These are phyloP conservation scores for Colletotrichum lentis DNA, from an alignment of 2,329 filamentous ascomycete species.

Conservation along the genomic window DNA sequence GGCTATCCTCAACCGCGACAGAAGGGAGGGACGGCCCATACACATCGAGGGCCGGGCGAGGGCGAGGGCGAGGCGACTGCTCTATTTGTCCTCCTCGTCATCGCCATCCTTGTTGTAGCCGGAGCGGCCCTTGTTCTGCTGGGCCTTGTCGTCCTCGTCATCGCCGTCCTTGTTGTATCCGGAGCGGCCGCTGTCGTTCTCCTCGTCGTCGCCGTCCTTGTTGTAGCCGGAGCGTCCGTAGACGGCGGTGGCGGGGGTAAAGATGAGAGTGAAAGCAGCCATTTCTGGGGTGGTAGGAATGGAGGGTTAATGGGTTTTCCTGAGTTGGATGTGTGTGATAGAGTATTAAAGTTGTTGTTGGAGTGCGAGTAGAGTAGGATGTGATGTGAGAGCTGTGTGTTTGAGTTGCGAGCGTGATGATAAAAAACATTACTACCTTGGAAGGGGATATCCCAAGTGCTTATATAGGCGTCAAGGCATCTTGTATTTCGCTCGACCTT, in stretches of 20 bases:
- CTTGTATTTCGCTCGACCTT: background rate
- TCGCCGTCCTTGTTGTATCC: constrained; percentile 52
- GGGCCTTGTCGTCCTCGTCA: constrained; percentile 45
- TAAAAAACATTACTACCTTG: constrained; percentile 9
- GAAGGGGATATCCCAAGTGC: constrained; percentile 22
- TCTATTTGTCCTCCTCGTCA: constrained; percentile 49
- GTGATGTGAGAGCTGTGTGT: constrained; percentile 21
- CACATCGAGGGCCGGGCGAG: background rate
- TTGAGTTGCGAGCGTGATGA: constrained; percentile 29
- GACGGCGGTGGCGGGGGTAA: constrained; percentile 48
- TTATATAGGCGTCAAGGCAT: constrained; percentile 34
- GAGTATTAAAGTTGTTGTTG: constrained; percentile 39
- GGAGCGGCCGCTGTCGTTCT: constrained; percentile 49
- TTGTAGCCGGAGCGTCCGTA: constrained; percentile 56
- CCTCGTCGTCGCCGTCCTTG: constrained; percentile 47
- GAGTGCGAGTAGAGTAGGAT: constrained; percentile 39
- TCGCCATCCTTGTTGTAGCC: constrained; percentile 58
- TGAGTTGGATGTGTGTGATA: constrained; percentile 39
- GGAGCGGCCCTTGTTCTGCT: constrained; percentile 54
- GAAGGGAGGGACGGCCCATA: background rate
- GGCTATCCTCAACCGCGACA: background rate
- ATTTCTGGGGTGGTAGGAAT: constrained; percentile 44
- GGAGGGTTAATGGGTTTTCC: background rate
- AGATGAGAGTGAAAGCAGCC: constrained; percentile 48
- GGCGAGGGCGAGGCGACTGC: constrained; percentile 13